Evolutionary conservation across 1,284 basidiomycete genomes (phyloP).

Genomic region (Pseudozyma thailandica): DNA sequence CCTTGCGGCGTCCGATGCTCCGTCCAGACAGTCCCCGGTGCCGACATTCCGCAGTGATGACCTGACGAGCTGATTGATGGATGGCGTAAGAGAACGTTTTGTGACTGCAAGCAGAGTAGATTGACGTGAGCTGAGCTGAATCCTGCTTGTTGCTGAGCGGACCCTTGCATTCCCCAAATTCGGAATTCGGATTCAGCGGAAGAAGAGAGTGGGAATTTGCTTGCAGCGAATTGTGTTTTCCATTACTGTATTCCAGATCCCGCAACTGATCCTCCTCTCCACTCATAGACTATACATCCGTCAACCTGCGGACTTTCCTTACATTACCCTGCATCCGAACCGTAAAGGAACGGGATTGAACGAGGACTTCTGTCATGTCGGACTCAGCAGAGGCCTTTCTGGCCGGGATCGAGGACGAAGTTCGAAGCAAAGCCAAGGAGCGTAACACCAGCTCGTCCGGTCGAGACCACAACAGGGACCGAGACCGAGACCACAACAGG

Average conservation of each 20-base stretch:
- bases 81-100: background rate
- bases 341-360: background rate
- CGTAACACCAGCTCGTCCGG: conserved; percentile 19
- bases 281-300: background rate
- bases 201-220: background rate
- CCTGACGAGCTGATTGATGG: background rate
- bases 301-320: no score
- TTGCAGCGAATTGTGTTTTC: background rate
- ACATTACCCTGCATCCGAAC: background rate
- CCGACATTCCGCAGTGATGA: conserved; percentile 22
- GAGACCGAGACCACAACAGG: conserved; percentile 17
- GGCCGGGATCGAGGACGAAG: conserved; percentile 44
- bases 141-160: background rate
- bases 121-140: background rate
- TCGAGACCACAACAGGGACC: conserved; percentile 11
- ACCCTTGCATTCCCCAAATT: background rate
- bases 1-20: conserved; percentile 63
- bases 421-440: conserved; percentile 23
- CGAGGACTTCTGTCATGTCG: conserved; percentile 14
- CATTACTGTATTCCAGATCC: no score
- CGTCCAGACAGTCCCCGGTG: conserved; percentile 33
- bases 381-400: conserved; percentile 47
- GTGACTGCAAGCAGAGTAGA: background rate
- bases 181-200: conserved; percentile 3
- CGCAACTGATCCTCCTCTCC: background rate